Evolutionary conservation across 2,329 filamentous ascomycete species (phyloP).

Genomic region (Trichophyton equinum): DNA sequence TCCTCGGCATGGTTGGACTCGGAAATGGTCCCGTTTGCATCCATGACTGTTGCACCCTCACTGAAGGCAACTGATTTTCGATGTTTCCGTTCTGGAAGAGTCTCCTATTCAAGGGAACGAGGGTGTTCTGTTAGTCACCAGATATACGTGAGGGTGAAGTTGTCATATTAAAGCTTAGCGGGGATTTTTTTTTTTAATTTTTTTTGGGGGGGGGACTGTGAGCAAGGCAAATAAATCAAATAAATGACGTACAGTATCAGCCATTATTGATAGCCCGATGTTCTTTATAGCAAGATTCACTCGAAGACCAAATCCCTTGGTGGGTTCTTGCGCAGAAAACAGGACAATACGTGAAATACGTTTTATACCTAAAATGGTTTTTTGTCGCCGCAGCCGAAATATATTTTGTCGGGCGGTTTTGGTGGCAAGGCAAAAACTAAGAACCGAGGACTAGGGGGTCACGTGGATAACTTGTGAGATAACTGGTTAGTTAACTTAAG

Average conservation of each 20-base stretch:
- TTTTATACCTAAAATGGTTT: too few relatives aligned
- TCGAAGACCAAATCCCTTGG: too few relatives aligned
- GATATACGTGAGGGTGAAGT: background rate
- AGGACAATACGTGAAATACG: background rate
- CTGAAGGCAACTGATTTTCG: slow-evolving; percentile 93
- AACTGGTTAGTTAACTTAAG: too few relatives aligned
- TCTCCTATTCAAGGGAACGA: slow-evolving; percentile 26
- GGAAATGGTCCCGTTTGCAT: slow-evolving; percentile 75
- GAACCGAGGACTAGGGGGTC: too few relatives aligned
- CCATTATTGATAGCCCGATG: slow-evolving; percentile 21
- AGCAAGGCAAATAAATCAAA: slow-evolving; percentile 17
- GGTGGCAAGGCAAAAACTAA: background rate
- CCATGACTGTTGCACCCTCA: slow-evolving; percentile 74
- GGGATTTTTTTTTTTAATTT: background rate
- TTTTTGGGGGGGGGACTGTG: slow-evolving; percentile 15
- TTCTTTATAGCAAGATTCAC: background rate
- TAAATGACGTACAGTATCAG: slow-evolving; percentile 33
- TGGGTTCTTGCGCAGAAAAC: background rate
- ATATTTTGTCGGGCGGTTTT: background rate
- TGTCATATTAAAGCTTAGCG: background rate
- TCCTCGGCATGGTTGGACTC: slow-evolving; percentile 58
- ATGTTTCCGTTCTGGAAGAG: slow-evolving; percentile 40
- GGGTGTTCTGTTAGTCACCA: slow-evolving; percentile 15
- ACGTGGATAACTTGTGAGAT: too few relatives aligned
- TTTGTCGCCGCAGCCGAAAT: background rate